phyloP scores from a whole-genome alignment of 495 filamentous ascomycete genomes.

The Xylaria flabelliformis region DNA sequence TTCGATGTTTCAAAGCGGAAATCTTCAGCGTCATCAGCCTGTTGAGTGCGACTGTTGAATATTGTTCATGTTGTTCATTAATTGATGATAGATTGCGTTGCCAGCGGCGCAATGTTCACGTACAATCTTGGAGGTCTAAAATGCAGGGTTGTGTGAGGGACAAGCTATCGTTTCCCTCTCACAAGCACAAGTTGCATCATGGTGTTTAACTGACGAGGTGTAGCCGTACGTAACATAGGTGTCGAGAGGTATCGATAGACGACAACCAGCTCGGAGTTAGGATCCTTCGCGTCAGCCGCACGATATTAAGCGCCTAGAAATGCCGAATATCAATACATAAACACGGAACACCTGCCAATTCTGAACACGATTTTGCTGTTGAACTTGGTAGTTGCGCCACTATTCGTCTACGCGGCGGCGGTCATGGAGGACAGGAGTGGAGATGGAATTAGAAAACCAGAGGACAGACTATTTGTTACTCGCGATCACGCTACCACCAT shows the following conservation, averaged over 20 bases:
- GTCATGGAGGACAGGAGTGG: neutral
- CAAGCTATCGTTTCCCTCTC: neutral
- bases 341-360: neutral
- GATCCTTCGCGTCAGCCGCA: constrained; percentile 1
- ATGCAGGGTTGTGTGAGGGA: neutral
- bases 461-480: neutral
- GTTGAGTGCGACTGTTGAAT: neutral
- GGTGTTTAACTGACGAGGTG: neutral
- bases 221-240: neutral
- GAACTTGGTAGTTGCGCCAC: neutral
- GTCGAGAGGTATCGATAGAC: neutral
- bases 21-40: neutral
- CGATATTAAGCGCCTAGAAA: neutral
- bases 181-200: neutral
- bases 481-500: neutral
- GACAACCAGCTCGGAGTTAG: neutral
- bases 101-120: too few relatives aligned
- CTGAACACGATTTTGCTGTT: neutral
- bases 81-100: too few relatives aligned
- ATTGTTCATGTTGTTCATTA: too few relatives aligned
- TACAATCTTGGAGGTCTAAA: neutral
- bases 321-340: neutral
- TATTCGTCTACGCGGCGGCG: neutral
- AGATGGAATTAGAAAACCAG: neutral
- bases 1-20: neutral